These are phyloP conservation scores for Dryadomyces sulphureus DNA, from an alignment of 2,329 filamentous ascomycete species.

Conservation along the genomic window DNA sequence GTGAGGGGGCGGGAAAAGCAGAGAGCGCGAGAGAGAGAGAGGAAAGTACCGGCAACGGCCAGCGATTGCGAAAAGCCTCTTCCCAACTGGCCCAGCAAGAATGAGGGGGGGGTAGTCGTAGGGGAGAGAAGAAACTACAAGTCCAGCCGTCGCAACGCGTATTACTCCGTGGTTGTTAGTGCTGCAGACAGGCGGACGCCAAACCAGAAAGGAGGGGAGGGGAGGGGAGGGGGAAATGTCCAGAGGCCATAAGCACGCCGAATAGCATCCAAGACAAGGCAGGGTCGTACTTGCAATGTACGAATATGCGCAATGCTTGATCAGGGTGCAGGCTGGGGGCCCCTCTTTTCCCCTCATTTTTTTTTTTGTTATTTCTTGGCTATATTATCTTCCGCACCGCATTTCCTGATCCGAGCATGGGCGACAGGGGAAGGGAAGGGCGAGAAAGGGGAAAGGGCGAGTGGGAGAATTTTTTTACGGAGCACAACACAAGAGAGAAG, in stretches of 20 bases:
- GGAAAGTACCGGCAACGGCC: not conserved
- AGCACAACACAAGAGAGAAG: not conserved
- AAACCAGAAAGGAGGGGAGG: too few relatives aligned
- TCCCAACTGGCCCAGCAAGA: not conserved
- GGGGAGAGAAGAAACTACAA: too few relatives aligned
- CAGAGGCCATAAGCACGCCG: not conserved
- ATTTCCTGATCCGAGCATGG: not conserved
- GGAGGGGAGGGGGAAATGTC: not conserved
- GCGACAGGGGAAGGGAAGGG: too few relatives aligned
- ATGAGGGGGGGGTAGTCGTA: not conserved
- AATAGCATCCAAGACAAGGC: not conserved
- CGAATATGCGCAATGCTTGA: not conserved
- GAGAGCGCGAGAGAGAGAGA: not conserved
- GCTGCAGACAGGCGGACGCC: constrained; percentile 1
- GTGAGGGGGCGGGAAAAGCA: too few relatives aligned
- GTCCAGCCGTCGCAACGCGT: not conserved
- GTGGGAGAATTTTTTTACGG: not conserved
- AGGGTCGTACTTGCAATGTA: not conserved
- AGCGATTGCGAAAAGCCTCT: not conserved
- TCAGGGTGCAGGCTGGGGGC: not conserved
- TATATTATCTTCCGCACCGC: not conserved
- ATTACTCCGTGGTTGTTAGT: not conserved
- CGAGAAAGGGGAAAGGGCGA: not conserved
- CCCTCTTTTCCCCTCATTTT: not conserved
- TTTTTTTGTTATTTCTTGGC: not conserved